Evolutionary conservation across 1,284 basidiomycete genomes (phyloP).

Genomic region (Blastosporella zonata): DNA sequence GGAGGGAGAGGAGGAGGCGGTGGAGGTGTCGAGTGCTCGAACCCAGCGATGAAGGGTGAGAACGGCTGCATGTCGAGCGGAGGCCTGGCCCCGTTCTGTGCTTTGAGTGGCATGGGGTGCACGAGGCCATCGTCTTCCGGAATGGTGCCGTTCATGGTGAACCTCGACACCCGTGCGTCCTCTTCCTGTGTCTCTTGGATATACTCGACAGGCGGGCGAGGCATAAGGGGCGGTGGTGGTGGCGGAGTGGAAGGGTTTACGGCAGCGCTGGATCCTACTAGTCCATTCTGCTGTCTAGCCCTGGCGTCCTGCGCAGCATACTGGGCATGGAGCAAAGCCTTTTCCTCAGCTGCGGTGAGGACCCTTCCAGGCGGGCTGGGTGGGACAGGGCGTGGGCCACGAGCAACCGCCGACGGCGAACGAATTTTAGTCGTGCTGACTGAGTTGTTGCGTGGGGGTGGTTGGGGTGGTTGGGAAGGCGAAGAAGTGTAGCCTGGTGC

Average conservation of each 20-base stretch:
- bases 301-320: conserved; percentile 52
- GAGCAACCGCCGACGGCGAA: conserved; percentile 13
- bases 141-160: conserved; percentile 30
- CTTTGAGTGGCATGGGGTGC: conserved; percentile 17
- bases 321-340: conserved; percentile 61
- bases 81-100: conserved; percentile 9
- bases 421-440: conserved; percentile 11
- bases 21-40: conserved; percentile 27
- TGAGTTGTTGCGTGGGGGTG: conserved; percentile 22
- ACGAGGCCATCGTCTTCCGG: conserved; percentile 24
- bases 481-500: conserved; percentile 11
- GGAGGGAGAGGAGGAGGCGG: conserved; percentile 40
- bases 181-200: conserved; percentile 75
- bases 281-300: conserved; percentile 10
- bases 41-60: conserved; percentile 39
- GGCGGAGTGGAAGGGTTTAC: conserved; percentile 8
- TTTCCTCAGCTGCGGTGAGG: conserved; percentile 74
- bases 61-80: conserved; percentile 39
- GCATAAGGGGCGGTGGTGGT: conserved; percentile 61
- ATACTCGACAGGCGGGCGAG: conserved; percentile 71
- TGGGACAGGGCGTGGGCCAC: conserved; percentile 32
- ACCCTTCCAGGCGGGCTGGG: conserved; percentile 36
- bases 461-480: conserved; percentile 25
- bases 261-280: conserved; percentile 7
- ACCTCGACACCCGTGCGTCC: conserved; percentile 48